These are phyloP conservation scores for Ramularia endophylla DNA, from an alignment of 2,329 filamentous ascomycete species.

Conservation along the genomic window DNA sequence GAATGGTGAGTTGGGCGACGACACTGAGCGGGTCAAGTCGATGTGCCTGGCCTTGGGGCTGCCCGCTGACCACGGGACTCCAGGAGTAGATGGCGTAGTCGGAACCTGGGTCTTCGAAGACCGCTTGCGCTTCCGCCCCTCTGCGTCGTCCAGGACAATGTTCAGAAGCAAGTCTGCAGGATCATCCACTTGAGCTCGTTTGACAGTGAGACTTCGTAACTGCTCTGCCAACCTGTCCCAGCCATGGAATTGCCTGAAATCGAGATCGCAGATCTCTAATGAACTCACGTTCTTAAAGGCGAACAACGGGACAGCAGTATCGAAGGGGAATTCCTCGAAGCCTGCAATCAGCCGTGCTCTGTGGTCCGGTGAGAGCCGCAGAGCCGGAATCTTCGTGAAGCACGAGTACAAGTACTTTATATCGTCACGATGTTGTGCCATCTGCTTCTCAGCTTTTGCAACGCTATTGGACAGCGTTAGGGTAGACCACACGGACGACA, in stretches of 20 bases:
- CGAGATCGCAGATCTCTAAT: constrained; percentile 89
- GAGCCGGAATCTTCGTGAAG: constrained; percentile 94
- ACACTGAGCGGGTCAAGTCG: constrained; percentile 62
- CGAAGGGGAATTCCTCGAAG: constrained; percentile 97
- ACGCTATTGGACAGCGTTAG: constrained; percentile 77
- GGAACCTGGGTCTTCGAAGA: constrained; percentile 70
- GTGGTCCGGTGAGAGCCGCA: constrained; percentile 87
- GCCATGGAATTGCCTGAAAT: constrained; percentile 94
- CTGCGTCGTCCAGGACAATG: constrained; percentile 94
- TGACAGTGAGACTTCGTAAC: constrained; percentile 80
- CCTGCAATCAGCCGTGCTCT: constrained; percentile 83
- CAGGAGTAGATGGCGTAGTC: constrained; percentile 62
- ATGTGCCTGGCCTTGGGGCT: constrained; percentile 60
- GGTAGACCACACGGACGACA: constrained; percentile 88
- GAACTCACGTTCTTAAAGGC: constrained; percentile 96
- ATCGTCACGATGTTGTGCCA: constrained; percentile 76
- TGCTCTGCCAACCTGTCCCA: constrained; percentile 95
- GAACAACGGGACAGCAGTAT: constrained; percentile 92
- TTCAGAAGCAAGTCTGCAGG: constrained; percentile 84
- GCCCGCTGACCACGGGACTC: constrained; percentile 51
- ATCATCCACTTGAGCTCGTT: constrained; percentile 81
- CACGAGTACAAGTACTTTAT: constrained; percentile 96
- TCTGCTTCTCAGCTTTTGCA: constrained; percentile 83
- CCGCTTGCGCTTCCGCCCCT: constrained; percentile 71
- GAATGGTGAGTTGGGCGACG: constrained; percentile 61